phyloP scores from a whole-genome alignment of 2,329 filamentous ascomycete species.

The Lasiodiplodia gonubiensis region DNA sequence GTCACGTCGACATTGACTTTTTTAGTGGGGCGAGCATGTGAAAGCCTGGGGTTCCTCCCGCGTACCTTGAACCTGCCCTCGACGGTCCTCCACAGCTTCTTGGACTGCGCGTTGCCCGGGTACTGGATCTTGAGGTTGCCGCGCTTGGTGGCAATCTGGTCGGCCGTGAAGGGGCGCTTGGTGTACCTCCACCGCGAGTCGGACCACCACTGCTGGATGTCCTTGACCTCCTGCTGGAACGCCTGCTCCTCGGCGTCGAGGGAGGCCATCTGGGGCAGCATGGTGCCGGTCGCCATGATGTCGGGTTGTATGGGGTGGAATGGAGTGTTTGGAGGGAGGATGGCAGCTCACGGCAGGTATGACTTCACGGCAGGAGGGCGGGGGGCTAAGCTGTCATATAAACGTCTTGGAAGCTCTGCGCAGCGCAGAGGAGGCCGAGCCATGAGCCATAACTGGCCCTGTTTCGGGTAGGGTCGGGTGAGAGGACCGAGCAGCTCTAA shows the following conservation, averaged over 20 bases:
- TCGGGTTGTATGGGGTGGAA: neutral
- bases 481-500: constrained; percentile 13
- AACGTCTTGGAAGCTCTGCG: constrained; percentile 8
- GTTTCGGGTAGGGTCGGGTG: constrained; percentile 27
- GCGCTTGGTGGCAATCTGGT: constrained; percentile 95
- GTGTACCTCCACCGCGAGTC: constrained; percentile 92
- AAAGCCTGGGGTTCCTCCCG: constrained; percentile 36
- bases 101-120: constrained; percentile 83
- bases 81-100: constrained; percentile 93
- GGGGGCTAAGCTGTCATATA: constrained; percentile 29
- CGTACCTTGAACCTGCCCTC: constrained; percentile 82
- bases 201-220: constrained; percentile 93
- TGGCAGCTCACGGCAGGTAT: constrained; percentile 10
- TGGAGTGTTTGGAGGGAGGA: neutral
- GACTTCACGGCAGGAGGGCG: constrained; percentile 12
- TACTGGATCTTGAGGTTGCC: constrained; percentile 91
- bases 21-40: constrained; percentile 24
- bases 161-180: constrained; percentile 89
- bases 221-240: constrained; percentile 81
- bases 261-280: constrained; percentile 44
- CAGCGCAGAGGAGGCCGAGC: constrained; percentile 4
- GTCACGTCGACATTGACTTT: constrained; percentile 7
- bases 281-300: constrained; percentile 27
- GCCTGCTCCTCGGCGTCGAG: constrained; percentile 72
- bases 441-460: constrained; percentile 16